These are phyloP conservation scores for Colletotrichum sublineola DNA, from an alignment of 2,329 filamentous ascomycete species.

Conservation along the genomic window DNA sequence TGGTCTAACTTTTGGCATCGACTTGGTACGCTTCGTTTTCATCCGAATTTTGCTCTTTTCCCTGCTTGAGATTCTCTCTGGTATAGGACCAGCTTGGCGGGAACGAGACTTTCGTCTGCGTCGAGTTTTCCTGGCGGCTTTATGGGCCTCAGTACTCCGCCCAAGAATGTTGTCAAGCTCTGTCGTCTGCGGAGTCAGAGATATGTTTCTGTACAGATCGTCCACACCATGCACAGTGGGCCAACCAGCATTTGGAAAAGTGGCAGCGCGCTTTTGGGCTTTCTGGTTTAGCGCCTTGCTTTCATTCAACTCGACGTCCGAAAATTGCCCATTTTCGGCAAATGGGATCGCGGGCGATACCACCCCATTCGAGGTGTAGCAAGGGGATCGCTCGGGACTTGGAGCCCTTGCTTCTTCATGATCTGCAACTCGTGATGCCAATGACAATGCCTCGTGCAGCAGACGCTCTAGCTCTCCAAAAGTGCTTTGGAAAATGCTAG, in stretches of 20 bases:
- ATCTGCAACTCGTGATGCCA: constrained; percentile 58
- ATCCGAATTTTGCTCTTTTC: constrained; percentile 13
- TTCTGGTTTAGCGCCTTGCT: not conserved
- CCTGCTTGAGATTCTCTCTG: constrained; percentile 38
- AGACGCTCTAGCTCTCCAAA: constrained; percentile 61
- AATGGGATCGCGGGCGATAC: not conserved
- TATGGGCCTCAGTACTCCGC: constrained; percentile 34
- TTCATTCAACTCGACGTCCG: constrained; percentile 24
- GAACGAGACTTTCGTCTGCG: constrained; percentile 1
- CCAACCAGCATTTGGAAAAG: constrained; percentile 19
- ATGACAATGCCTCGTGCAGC: constrained; percentile 59
- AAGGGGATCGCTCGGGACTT: not conserved
- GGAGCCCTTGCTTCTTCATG: constrained; percentile 45
- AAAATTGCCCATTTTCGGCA: constrained; percentile 5
- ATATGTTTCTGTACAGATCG: constrained; percentile 33
- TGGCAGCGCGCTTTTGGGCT: constrained; percentile 6
- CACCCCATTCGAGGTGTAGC: not conserved
- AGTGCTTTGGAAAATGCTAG: constrained; percentile 51
- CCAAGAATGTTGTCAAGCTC: constrained; percentile 15
- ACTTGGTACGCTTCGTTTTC: constrained; percentile 16
- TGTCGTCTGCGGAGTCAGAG: constrained; percentile 26
- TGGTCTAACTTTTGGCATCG: constrained; percentile 25
- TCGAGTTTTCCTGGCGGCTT: not conserved
- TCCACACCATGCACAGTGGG: constrained; percentile 46
- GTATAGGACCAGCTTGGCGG: constrained; percentile 17